These are phyloP conservation scores for Zymoseptoria pseudotritici DNA, from an alignment of 2,329 filamentous ascomycete genomes.

Conservation along the genomic window DNA sequence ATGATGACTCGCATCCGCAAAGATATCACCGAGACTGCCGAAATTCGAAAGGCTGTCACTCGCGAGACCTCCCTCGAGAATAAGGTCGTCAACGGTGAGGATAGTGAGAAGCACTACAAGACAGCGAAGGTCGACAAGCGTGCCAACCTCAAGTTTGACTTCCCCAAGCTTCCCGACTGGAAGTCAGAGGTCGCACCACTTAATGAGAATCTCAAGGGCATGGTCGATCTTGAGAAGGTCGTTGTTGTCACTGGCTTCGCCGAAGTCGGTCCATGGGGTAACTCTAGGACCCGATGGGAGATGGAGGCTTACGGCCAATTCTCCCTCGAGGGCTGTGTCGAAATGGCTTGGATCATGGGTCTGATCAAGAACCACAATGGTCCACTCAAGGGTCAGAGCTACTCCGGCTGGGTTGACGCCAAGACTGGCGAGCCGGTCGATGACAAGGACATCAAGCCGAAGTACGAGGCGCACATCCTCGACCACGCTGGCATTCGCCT, in stretches of 20 bases:
- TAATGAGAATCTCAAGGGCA: slow-evolving; percentile 82
- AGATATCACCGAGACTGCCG: slow-evolving; percentile 89
- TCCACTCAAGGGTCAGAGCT: slow-evolving; percentile 87
- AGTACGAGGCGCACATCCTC: slow-evolving; percentile 94
- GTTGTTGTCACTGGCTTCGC: slow-evolving; percentile 96
- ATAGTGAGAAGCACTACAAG: slow-evolving; percentile 87
- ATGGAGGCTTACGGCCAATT: slow-evolving; percentile 98
- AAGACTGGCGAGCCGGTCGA: slow-evolving; percentile 94
- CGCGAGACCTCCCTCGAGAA: slow-evolving; percentile 96
- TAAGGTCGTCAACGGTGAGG: slow-evolving; percentile 91
- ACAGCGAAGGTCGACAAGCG: slow-evolving; percentile 88
- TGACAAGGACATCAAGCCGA: slow-evolving; percentile 94
- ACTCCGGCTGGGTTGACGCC: slow-evolving; percentile 92
- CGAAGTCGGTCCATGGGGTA: slow-evolving; percentile 96
- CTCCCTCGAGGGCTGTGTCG: slow-evolving; percentile 92
- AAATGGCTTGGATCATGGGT: slow-evolving; percentile 99
- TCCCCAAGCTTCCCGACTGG: slow-evolving; percentile 86
- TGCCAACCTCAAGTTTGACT: slow-evolving; percentile 97
- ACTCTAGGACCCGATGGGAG: slow-evolving; percentile 96
- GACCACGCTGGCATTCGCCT: slow-evolving; percentile 96
- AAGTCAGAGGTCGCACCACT: slow-evolving; percentile 82
- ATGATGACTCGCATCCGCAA: slow-evolving; percentile 89
- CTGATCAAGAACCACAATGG: slow-evolving; percentile 99
- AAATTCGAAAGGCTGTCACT: slow-evolving; percentile 85
- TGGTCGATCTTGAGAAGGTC: slow-evolving; percentile 98